Evolutionary conservation across 2,329 filamentous ascomycete species (phyloP), one percentile per base, ranked within the genome.

Genomic region (Penicillium hesseltinei): DNA sequence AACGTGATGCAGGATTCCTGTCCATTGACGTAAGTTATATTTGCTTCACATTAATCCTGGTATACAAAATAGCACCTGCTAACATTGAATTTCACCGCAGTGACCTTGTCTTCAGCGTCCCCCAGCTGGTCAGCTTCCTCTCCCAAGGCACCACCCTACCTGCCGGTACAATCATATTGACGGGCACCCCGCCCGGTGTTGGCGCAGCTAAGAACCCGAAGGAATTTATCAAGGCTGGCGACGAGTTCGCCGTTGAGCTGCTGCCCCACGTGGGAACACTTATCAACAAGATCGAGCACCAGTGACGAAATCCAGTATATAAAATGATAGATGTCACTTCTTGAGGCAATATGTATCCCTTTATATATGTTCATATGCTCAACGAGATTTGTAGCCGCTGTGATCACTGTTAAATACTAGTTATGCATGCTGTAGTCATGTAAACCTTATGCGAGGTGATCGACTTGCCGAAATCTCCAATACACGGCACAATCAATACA

Each of bases 91-190:
- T 11, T 10, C 1, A 15, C 9, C 19, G 54, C 59, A 83, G 80
- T 31, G 81, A 84, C 38, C 71, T 84, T 25, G 83, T 85, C 56
- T 84, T 84, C 66, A 76, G 70, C 23, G 76, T 86, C 11, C 74
- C 79, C 1, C 71, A 78, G 56, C 72, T 74, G 36, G 64, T 81
- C 51, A 73, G 66, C 59, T 75, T 73, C 59, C 64, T 76, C 27
- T 73, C 71, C 1, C 75, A 76, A 57, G 76, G 76, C 6, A 78
- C 74, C 6, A 79, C 76, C 3, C 62, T 79, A 6, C 71, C 71
- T 1, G 69, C 73, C 2, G 77, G 77, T 10, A 78, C 77, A 0
- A 69, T 78, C 42, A 77, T 79, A 48, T 58, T 78, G 27, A 79
- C 77, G 0, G 77, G 77, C 5, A 79, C 77, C 2, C 77, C 77